These are phyloP conservation scores for Willaertia magna DNA, from an alignment of 208 protist species.

Conservation along the genomic window DNA sequence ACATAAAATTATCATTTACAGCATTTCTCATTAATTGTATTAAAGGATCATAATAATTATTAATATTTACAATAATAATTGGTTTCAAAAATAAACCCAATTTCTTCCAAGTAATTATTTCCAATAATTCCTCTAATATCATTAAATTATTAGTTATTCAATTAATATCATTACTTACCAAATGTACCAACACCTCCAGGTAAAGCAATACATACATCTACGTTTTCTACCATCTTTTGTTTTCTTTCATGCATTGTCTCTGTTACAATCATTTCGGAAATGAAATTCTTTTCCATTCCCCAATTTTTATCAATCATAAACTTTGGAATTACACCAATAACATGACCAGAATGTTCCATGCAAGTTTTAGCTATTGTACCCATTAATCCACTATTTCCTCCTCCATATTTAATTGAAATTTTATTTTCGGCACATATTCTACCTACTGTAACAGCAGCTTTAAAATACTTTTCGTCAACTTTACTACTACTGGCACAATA, in stretches of 20 bases:
- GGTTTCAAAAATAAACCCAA: constrained; percentile 22
- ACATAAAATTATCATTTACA: background rate
- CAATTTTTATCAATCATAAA: background rate
- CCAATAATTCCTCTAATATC: background rate
- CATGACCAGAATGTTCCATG: background rate
- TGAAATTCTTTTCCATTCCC: background rate
- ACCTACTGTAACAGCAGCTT: background rate
- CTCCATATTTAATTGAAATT: background rate
- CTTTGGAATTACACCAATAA: background rate
- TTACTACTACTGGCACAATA: background rate
- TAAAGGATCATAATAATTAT: constrained; percentile 27
- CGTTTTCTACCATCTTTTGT: background rate
- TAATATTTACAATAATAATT: constrained; percentile 22
- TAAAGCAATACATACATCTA: constrained; percentile 21
- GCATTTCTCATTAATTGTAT: constrained; percentile 12
- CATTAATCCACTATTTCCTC: background rate
- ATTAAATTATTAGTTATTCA: background rate
- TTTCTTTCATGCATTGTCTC: constrained; percentile 23
- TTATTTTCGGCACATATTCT: background rate
- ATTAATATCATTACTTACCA: constrained; percentile 27
- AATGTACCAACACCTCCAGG: constrained; percentile 27
- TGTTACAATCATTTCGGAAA: background rate
- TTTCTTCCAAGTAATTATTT: constrained; percentile 16
- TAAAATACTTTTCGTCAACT: background rate
- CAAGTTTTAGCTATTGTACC: background rate